Conservation (phyloP, 306 rosid species). For the Begonia fuchsioides region DNA sequence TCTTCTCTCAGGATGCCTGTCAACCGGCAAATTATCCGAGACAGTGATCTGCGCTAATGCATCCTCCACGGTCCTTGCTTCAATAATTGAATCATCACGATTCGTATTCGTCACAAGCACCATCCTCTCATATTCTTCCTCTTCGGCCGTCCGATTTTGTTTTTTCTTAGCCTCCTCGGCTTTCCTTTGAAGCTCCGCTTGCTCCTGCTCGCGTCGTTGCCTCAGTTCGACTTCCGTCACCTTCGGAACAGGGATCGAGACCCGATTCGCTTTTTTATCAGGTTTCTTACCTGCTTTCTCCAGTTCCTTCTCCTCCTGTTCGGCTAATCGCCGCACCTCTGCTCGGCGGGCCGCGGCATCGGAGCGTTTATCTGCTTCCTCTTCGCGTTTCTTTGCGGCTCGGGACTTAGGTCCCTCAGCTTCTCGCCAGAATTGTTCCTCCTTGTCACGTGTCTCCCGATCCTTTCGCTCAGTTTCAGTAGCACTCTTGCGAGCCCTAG, state of each 20-base stretch:
- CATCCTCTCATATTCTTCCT: slow-evolving; percentile 89
- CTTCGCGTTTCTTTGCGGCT: slow-evolving; percentile 84
- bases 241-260: slow-evolving; percentile 72
- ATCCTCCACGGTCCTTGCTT: slow-evolving; percentile 74
- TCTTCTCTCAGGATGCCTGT: slow-evolving; percentile 86
- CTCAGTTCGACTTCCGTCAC: slow-evolving; percentile 72
- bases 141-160: slow-evolving; percentile 69
- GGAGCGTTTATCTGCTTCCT: slow-evolving; percentile 78
- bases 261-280: slow-evolving; percentile 76
- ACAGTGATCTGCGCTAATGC: slow-evolving; percentile 61
- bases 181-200: slow-evolving; percentile 38
- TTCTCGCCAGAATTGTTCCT: slow-evolving; percentile 73
- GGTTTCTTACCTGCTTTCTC: slow-evolving; percentile 54
- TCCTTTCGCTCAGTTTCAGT: slow-evolving; percentile 69
- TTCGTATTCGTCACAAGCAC: slow-evolving; percentile 67
- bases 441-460: slow-evolving; percentile 48
- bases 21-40: slow-evolving; percentile 46
- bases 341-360: slow-evolving; percentile 64
- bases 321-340: slow-evolving; percentile 78
- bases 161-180: slow-evolving; percentile 49
- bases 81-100: slow-evolving; percentile 73
- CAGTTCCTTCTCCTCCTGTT: slow-evolving; percentile 80
- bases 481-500: slow-evolving; percentile 69
- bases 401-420: slow-evolving; percentile 87
- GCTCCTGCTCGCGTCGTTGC: slow-evolving; percentile 54